A percentile compares a stretch with the other conserved stretches of the same genome.
phyloP scores from a whole-genome alignment of 2,329 filamentous ascomycete genomes.

The Venturia effusa region DNA sequence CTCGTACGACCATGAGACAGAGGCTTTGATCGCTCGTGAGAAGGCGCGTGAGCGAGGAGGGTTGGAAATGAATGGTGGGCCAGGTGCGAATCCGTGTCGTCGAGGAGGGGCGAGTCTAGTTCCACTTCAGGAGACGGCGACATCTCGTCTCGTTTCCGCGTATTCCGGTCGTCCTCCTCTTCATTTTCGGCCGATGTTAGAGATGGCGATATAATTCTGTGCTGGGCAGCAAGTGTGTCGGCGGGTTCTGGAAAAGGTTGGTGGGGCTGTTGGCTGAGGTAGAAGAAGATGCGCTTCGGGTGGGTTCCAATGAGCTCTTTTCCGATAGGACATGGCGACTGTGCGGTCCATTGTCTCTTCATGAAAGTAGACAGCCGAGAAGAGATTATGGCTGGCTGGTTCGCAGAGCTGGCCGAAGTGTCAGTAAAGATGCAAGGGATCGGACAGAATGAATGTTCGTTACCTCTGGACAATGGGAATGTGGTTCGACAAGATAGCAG shows the following conservation, averaged over 20 bases:
- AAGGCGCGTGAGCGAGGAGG: conserved; percentile 14
- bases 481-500: conserved; percentile 62
- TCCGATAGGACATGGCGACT: conserved; percentile 73
- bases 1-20: conserved; percentile 54
- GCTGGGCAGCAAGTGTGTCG: conserved; percentile 38
- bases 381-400: conserved; percentile 89
- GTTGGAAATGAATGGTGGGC: conserved; percentile 12
- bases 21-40: conserved; percentile 4
- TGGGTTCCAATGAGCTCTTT: conserved; percentile 91
- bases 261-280: conserved; percentile 77
- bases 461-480: conserved; percentile 87
- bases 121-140: conserved; percentile 92
- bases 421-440: conserved; percentile 11
- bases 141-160: conserved; percentile 50
- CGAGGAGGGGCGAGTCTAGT: conserved; percentile 75
- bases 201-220: conserved; percentile 69
- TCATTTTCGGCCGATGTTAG: conserved; percentile 72
- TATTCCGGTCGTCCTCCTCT: conserved; percentile 36
- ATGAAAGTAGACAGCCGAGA: conserved; percentile 83
- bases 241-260: conserved; percentile 66
- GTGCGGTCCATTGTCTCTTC: conserved; percentile 70
- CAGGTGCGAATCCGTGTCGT: conserved; percentile 48
- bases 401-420: conserved; percentile 61
- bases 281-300: conserved; percentile 92
- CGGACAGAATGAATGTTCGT: conserved; percentile 6